Evolutionary conservation across 176 grass and related monocot species (phyloP).

Genomic region (Triticum aestivum): IWGSC_CS_RefSeq_v2.1 NC_057814.1:461938393-461938892

Average conservation of each 20-base stretch:
- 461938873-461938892: background rate
- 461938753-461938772: background rate
- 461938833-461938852: background rate
- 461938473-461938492: slow-evolving; percentile 11
- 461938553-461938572: slow-evolving; percentile 53
- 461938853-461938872: background rate
- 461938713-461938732: slow-evolving; percentile 8
- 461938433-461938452: slow-evolving; percentile 65
- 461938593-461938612: slow-evolving; percentile 75
- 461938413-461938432: slow-evolving; percentile 67
- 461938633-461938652: slow-evolving; percentile 27
- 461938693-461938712: slow-evolving; percentile 1
- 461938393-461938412: slow-evolving; percentile 73
- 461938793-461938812: background rate
- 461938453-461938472: slow-evolving; percentile 64
- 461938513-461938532: slow-evolving; percentile 1
- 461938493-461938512: background rate
- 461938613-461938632: slow-evolving; percentile 46
- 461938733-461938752: background rate
- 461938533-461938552: background rate
- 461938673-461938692: background rate
- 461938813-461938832: background rate
- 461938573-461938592: slow-evolving; percentile 49
- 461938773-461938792: background rate
- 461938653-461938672: slow-evolving; percentile 12